Evolutionary conservation across 2,329 filamentous ascomycete species (phyloP), one percentile per base, ranked within the genome.

Genomic region (Sclerotinia trifoliorum): DNA sequence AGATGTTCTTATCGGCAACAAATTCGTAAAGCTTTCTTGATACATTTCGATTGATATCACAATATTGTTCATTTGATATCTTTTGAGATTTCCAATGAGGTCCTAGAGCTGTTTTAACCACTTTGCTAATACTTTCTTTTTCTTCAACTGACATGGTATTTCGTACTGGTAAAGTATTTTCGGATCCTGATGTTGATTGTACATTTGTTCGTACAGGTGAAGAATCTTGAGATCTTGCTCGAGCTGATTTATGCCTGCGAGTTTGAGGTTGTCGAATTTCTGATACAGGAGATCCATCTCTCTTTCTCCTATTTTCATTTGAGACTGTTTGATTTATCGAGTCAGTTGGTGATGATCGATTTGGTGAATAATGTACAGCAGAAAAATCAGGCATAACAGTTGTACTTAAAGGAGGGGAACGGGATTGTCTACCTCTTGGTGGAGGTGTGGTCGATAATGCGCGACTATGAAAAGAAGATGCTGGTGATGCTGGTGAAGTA

Each of bases 41-140:
- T 46, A 98, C 89, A 70, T 91, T 90, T 71, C 93, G 89, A 77
- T 98, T 98, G 80, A 98, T 97, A 68, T 88, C 88, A 3, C 92
- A 94, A 78, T 96, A 99, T 79, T 97, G 90, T 69, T 97, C 92
- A 73, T 93, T 92, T 24, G 89, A 93, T 70, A 98, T 85, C 71
- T 90, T 86, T 74, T 90, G 89, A 54, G 90, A 90, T 71, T 89
- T 86, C 83, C 94, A 98, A 64, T 77, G 73, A 44, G 94, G 93
- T 73, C 92, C 91, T 55, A 99, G 82, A 7, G 91, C 92, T 54
- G 85, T 83, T 72, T 92, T 91, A 73, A 98, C 95, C 80, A 98
- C 93, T 73, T 89, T 89, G 77, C 93, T 94, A 72, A 99, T 90
- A 76, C 89, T 93, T 73, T 92, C 89, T 79, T 99, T 99, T 71